phyloP scores from a whole-genome alignment of 2,329 filamentous ascomycete species.

The Aspergillus sp. region DNA sequence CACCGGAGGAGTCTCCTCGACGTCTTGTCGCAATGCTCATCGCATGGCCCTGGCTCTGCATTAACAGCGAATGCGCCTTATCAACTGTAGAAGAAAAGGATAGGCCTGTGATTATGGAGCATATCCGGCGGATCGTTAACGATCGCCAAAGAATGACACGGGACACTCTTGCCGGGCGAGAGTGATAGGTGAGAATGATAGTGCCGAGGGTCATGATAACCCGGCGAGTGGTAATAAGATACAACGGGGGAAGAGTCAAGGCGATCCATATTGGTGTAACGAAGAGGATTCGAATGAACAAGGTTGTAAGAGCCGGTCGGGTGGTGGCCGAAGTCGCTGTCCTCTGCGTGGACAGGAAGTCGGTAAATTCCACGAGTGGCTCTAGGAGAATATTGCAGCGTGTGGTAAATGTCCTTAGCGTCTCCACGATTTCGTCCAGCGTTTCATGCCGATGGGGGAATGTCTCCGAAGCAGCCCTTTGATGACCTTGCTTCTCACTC shows the following conservation, averaged over 20 bases:
- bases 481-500: conserved; percentile 61
- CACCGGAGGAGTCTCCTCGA: conserved; percentile 64
- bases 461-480: conserved; percentile 57
- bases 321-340: conserved; percentile 91
- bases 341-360: conserved; percentile 87
- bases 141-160: conserved; percentile 91
- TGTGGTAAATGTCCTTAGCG: conserved; percentile 83
- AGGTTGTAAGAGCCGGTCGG: conserved; percentile 79
- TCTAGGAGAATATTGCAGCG: conserved; percentile 91
- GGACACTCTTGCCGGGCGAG: conserved; percentile 78
- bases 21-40: conserved; percentile 50
- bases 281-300: conserved; percentile 86
- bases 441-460: conserved; percentile 85
- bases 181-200: conserved; percentile 86
- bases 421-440: conserved; percentile 95
- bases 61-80: conserved; percentile 28
- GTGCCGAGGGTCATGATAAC: conserved; percentile 86
- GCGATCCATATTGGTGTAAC: conserved; percentile 86
- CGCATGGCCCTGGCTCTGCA: conserved; percentile 47
- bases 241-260: conserved; percentile 77
- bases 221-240: conserved; percentile 82
- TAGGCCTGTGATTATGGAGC: conserved; percentile 76
- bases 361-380: conserved; percentile 82
- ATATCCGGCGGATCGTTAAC: conserved; percentile 67
- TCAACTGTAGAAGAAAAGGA: conserved; percentile 55